Evolutionary conservation across 441 rosid species (phyloP).

Genomic region (Pelargonium cotyledonis): DNA sequence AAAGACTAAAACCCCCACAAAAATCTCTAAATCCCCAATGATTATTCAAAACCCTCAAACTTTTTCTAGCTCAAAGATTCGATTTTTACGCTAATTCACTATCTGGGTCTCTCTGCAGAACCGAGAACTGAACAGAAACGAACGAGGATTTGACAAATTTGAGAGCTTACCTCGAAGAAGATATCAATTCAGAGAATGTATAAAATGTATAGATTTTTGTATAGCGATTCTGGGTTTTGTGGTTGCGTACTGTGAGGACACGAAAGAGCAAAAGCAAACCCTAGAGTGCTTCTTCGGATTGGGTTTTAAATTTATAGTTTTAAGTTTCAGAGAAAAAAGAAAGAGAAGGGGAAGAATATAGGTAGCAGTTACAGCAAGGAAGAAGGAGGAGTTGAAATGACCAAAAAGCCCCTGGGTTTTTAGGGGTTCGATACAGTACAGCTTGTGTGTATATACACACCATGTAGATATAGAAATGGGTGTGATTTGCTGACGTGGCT

Average conservation of each 20-base stretch:
- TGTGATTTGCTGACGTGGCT: too few species aligned
- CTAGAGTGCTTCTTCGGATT: slow-evolving; percentile 6
- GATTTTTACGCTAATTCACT: neutral
- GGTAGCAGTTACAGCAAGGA: slow-evolving; percentile 2
- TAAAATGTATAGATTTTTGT: neutral
- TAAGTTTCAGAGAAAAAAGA: neutral
- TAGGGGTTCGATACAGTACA: neutral
- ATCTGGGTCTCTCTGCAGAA: neutral
- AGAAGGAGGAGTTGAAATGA: neutral
- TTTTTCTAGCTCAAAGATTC: neutral
- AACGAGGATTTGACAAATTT: neutral
- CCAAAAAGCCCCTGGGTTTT: neutral
- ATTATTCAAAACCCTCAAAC: neutral
- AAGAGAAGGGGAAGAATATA: neutral
- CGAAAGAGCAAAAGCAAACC: neutral
- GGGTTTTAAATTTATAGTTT: neutral
- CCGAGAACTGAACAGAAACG: neutral
- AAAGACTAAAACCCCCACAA: neutral
- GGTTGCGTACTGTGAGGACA: neutral
- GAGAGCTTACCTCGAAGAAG: slow-evolving; percentile 7
- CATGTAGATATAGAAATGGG: too few species aligned
- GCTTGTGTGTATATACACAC: neutral
- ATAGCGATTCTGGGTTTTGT: neutral
- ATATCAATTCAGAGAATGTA: neutral
- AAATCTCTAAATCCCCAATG: slow-evolving; percentile 19